Evolutionary conservation across 148 eudicot genomes (phyloP), one percentile per base, ranked within the genome.

Genomic region (Rhododendron ovatum): DNA sequence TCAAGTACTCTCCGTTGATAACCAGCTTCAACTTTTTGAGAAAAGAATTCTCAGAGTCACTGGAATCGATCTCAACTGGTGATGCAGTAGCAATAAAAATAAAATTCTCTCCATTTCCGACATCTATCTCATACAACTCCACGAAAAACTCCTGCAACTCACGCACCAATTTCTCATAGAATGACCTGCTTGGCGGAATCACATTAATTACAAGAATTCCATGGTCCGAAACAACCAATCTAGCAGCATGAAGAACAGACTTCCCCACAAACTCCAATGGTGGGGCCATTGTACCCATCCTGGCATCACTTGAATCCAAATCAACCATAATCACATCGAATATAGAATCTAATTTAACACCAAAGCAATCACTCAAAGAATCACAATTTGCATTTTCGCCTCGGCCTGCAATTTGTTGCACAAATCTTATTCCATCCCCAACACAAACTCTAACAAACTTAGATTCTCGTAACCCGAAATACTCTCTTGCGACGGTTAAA

Each of bases 321-420:
- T 97, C 99, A 87, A 97, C 95, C 96, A 97, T 93, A 51, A 95
- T 85, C 57, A 90, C 95, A 88, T 94, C 94, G 91, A 93, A 93
- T 74, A 85, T 88, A 73, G 59, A 37, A 80, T 87, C 84, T 17
- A 85, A 88, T 47, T 6, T 59, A 74, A n/a, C 79, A 76, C 2
- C 63, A 41, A 39, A 57, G 47, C 67, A 59, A 33, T 41, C 86
- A 61, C 74, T 48, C 84, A 28, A 65, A 76, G 86, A 41, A 83
- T 77, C 53, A 75, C 45, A 75, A 77, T 41, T 78, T 3, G 12
- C 26, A 5, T 43, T 59, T 13, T 7, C 33, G 3, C 53, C 67
- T 24, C 20, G 24, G 45, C 45, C 69, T 4, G 88, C 88, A 83
- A 87, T 63, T 61, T 89, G 84, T 82, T 90, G 88, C 51, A 94